Base-by-base conservation (phyloP, 2,329 filamentous ascomycete species). In the Chrysoporthe deuterocubensis region DNA sequence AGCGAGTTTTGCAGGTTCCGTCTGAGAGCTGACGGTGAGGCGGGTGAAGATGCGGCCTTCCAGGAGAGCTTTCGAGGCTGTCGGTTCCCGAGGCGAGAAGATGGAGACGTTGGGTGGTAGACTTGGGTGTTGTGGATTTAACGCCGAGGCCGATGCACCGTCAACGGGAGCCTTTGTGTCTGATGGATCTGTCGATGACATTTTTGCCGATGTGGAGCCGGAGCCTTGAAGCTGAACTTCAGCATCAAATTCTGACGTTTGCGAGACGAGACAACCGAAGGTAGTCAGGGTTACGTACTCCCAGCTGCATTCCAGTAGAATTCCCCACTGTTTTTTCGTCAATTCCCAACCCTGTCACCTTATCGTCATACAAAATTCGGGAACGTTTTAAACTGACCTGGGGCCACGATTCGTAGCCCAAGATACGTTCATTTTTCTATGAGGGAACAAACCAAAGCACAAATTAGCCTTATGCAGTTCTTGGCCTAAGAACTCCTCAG, bases 51-150 rank as follows among this genome's bases (percentile, higher is more conserved):
- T 52, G 56, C 54, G 65, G 50, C 67, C 69, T 32, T 67, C 46
- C 2, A 73, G 65, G 1, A 73, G 66, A 3, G 72, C 58, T 4
- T 70, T 57, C 4, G 71, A 63, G 1, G 66, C 48, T 50, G 14
- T n/a, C 8, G 65, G 40, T 32, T 65, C 58, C 4, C 63, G 37
- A 2, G 72, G 71, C 3, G 72, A 68, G 57, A 72, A 74, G 32
- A 74, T 71, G 7, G 61, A 62, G 60, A 74, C 71, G 34, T 73
- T 73, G 2, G 72, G 69, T 2, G 72, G 72, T 3, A 73, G 68
- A 6, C 56, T 56, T 11, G 69, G 60, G n/a, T 26, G 43, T 42
- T 62, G 60, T 32, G 37, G 40, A 34, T 14, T 18, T 26, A 11
- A 2, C 11, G 34, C 4, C n/a, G 52, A 13, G 2, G 50, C 32